Evolutionary conservation across 371 early-diverging fungal species (phyloP).

Genomic region (Actinomortierella wolfii): DNA sequence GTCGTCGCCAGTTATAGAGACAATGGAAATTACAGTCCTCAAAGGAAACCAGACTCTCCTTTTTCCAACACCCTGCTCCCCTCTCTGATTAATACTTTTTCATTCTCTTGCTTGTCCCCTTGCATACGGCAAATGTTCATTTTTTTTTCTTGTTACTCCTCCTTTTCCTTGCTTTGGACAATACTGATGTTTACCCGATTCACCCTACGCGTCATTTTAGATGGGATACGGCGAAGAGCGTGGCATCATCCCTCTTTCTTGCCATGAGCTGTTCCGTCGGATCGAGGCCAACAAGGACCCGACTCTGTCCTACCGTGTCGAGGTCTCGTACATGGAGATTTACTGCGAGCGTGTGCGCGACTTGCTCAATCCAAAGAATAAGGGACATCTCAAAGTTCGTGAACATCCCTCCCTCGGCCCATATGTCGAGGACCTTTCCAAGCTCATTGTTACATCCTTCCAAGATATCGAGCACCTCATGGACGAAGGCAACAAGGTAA

Average conservation of each 20-base stretch:
- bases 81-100: no score
- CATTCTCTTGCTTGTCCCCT: not conserved
- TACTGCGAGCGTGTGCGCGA: constrained; percentile 92
- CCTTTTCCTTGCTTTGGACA: not conserved
- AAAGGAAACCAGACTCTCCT: no score
- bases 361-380: constrained; percentile 80
- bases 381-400: constrained; percentile 81
- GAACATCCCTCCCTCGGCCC: constrained; percentile 92
- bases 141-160: not conserved
- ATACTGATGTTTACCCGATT: constrained; percentile 1
- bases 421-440: constrained; percentile 90
- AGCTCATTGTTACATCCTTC: constrained; percentile 79
- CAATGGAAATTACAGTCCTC: no score
- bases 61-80: no score
- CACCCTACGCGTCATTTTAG: constrained; percentile 25
- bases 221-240: constrained; percentile 76
- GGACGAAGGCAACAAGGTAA: constrained; percentile 88
- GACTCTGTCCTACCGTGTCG: constrained; percentile 68
- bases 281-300: constrained; percentile 53
- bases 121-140: not conserved
- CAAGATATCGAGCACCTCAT: constrained; percentile 79
- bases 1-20: not conserved
- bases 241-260: constrained; percentile 86
- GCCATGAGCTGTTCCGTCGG: constrained; percentile 78
- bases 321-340: constrained; percentile 87